Evolutionary conservation across 2,329 filamentous ascomycete species (phyloP).

Genomic region (Exophiala spinifera): DNA sequence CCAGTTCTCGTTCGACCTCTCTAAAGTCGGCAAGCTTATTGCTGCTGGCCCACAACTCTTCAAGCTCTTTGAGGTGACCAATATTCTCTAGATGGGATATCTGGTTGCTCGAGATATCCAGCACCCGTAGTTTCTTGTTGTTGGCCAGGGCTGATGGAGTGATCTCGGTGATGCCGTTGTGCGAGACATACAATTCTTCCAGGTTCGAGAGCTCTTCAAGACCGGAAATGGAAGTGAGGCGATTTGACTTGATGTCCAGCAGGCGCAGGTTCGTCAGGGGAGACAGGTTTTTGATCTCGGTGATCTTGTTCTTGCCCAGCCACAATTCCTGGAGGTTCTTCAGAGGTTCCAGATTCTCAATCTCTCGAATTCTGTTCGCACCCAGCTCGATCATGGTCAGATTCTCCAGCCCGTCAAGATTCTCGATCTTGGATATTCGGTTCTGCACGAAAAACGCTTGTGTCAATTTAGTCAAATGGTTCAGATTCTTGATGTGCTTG

Average conservation of each 20-base stretch:
- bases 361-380: slow-evolving; percentile 85
- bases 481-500: slow-evolving; percentile 91
- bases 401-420: slow-evolving; percentile 69
- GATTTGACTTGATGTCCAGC: slow-evolving; percentile 92
- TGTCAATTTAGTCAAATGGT: slow-evolving; percentile 70
- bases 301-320: slow-evolving; percentile 96
- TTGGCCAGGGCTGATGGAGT: slow-evolving; percentile 61
- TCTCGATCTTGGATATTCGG: slow-evolving; percentile 85
- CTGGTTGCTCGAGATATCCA: slow-evolving; percentile 89
- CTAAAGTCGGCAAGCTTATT: slow-evolving; percentile 76
- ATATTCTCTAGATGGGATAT: slow-evolving; percentile 73
- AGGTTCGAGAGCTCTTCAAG: slow-evolving; percentile 71
- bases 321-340: slow-evolving; percentile 81
- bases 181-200: slow-evolving; percentile 91
- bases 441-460: slow-evolving; percentile 94
- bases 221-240: slow-evolving; percentile 73
- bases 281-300: slow-evolving; percentile 71
- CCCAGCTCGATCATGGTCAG: slow-evolving; percentile 85
- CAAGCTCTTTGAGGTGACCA: slow-evolving; percentile 64
- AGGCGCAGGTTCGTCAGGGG: slow-evolving; percentile 76
- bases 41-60: slow-evolving; percentile 93
- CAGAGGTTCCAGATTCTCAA: slow-evolving; percentile 77
- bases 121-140: slow-evolving; percentile 65
- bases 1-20: slow-evolving; percentile 73
- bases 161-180: slow-evolving; percentile 81